A percentile compares a stretch with the other conserved stretches of the same genome.
phyloP scores from a whole-genome alignment of 345 rosid genomes.

The Rhizophora apiculata region DNA sequence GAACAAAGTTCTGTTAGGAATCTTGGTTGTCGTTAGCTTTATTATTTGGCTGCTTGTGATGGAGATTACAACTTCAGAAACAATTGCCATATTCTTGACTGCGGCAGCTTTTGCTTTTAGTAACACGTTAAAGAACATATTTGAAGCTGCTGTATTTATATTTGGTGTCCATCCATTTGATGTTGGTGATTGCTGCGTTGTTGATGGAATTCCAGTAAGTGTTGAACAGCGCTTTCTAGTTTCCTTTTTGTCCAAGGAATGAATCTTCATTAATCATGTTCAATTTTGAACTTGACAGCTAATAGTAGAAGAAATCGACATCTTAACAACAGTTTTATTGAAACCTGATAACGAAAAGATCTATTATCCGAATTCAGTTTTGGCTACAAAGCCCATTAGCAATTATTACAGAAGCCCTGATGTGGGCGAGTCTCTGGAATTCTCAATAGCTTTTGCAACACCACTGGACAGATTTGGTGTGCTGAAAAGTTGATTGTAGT shows the following conservation, averaged over 20 bases:
- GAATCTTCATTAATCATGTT: background rate
- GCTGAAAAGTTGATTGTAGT: too few relatives aligned
- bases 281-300: conserved; percentile 29
- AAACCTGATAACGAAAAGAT: conserved; percentile 63
- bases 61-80: conserved; percentile 50
- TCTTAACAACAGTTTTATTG: conserved; percentile 67
- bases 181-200: conserved; percentile 75
- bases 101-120: conserved; percentile 60
- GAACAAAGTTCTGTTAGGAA: conserved; percentile 45
- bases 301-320: conserved; percentile 80
- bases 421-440: conserved; percentile 61
- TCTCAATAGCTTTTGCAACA: conserved; percentile 48
- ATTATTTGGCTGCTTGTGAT: conserved; percentile 59
- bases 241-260: too few relatives aligned
- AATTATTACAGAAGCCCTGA: conserved; percentile 74
- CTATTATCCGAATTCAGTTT: conserved; percentile 64
- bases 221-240: too few relatives aligned
- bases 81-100: conserved; percentile 56
- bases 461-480: too few relatives aligned
- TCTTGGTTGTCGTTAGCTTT: conserved; percentile 37
- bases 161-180: conserved; percentile 84
- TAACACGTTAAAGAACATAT: conserved; percentile 66
- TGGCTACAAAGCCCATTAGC: conserved; percentile 66
- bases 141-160: conserved; percentile 64
- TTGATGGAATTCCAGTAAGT: conserved; percentile 64